Base-by-base conservation (phyloP, 2,329 filamentous ascomycete species). In the Colletotrichum karsti region DNA sequence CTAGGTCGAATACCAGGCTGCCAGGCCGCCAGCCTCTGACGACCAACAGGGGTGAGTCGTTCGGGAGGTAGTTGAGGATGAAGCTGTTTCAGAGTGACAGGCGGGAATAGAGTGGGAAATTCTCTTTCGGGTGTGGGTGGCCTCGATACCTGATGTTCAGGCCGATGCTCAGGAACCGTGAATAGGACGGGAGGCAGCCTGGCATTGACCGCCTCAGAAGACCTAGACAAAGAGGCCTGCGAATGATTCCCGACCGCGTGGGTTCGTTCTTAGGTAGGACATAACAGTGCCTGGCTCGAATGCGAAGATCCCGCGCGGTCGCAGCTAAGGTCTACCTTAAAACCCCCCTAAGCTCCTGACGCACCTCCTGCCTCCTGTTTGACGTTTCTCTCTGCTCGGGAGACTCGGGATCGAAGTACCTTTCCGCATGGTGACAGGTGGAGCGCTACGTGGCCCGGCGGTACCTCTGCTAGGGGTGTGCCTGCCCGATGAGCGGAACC, bases 31-130 rank as follows among this genome's bases (percentile, higher is more conserved):
- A 35, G 33, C 46, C 46, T 28, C 26, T 30, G 13, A 51, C 26
- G 18, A 24, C 30, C 48, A 51, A 51, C 57, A 37, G 33, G 58
- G 63, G 39, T 13, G 33, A 39, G 33, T 60, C 24, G 53, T 44
- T 57, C 60, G 53, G 39, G 37, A 50, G 35, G 20, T 58, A 33
- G 42, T 37, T 51, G 53, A 64, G 53, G 59, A 30, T 67, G 59
- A 64, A 54, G 60, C 60, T 42, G 64, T 67, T 67, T 67, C 64
- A 67, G 60, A 58, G 53, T 54, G 42, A 64, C 44, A 50, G 64
- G 42, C 44, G 46, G 33, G 30, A 15, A 35, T 9, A 58, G 24
- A 18, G 46, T 13, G 18, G 51, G n/a, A 59, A 59, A 7, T 53
- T 28, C 30, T 6, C 46, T n/a, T 57, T 58, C n/a, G 30, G 41